These are phyloP conservation scores for Xenosphaeropsis pyriputrescens DNA, from an alignment of 2,329 filamentous ascomycete genomes.

Conservation along the genomic window DNA sequence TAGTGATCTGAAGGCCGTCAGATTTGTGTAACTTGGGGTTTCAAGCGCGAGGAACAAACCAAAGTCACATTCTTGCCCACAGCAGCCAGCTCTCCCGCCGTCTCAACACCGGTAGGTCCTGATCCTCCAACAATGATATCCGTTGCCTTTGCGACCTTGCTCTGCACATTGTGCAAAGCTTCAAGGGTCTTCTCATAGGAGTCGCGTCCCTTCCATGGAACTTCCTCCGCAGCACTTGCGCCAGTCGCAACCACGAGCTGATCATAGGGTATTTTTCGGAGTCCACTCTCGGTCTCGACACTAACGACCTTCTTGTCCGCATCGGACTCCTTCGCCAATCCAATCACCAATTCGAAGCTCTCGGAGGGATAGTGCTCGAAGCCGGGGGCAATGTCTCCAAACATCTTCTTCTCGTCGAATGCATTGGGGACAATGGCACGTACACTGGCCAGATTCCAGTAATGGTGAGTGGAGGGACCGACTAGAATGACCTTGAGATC, in stretches of 20 bases:
- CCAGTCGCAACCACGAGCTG: slow-evolving; percentile 20
- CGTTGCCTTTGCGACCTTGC: slow-evolving; percentile 22
- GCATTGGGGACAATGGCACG: slow-evolving; percentile 26
- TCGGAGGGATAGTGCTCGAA: slow-evolving; percentile 24
- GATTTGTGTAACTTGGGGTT: neutral
- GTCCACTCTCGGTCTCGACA: slow-evolving; percentile 14
- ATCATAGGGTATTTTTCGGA: slow-evolving; percentile 27
- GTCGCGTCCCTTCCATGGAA: slow-evolving; percentile 32
- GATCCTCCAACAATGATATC: slow-evolving; percentile 28
- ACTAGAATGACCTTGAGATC: slow-evolving; percentile 25
- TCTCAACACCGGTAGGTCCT: slow-evolving; percentile 29
- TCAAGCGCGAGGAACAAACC: slow-evolving; percentile 2
- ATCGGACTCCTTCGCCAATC: slow-evolving; percentile 21
- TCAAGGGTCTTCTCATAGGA: slow-evolving; percentile 11
- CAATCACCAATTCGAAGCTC: slow-evolving; percentile 27
- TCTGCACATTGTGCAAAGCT: slow-evolving; percentile 10
- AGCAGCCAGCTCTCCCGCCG: slow-evolving; percentile 30
- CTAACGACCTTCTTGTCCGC: slow-evolving; percentile 18
- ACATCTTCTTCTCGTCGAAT: slow-evolving; percentile 28
- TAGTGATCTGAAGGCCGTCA: slow-evolving; percentile 21
- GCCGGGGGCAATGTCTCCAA: slow-evolving; percentile 20
- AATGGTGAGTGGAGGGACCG: slow-evolving; percentile 27
- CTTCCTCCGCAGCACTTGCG: slow-evolving; percentile 19
- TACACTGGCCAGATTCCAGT: slow-evolving; percentile 31
- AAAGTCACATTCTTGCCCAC: slow-evolving; percentile 13